Conservation (phyloP, 495 filamentous ascomycete species). For the Trichoderma erinaceum region DNA sequence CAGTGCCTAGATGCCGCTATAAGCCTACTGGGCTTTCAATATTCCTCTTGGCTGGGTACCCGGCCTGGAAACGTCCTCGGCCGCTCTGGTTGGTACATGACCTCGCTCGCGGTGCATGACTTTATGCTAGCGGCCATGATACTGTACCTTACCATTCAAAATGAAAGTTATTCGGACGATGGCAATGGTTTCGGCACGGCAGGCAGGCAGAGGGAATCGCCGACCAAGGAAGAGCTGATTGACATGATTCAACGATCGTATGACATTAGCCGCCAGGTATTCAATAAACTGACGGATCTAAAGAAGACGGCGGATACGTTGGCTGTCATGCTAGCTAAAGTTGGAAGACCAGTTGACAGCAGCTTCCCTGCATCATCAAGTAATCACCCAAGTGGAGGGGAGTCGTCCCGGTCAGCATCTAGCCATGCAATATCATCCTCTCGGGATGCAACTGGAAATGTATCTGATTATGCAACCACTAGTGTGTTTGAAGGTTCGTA, state of each 20-base stretch:
- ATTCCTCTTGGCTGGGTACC: constrained; percentile 31
- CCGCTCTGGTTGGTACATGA: constrained; percentile 39
- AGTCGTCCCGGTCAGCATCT: neutral
- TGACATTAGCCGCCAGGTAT: constrained; percentile 26
- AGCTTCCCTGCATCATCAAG: neutral
- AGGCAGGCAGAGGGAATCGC: constrained; percentile 19
- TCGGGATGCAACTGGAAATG: neutral
- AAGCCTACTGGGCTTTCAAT: constrained; percentile 49
- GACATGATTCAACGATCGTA: constrained; percentile 27
- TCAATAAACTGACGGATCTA: constrained; percentile 18
- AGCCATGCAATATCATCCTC: neutral
- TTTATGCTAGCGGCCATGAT: constrained; percentile 45
- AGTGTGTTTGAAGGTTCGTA: neutral
- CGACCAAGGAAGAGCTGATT: constrained; percentile 27
- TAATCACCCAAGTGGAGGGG: neutral
- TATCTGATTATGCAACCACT: neutral
- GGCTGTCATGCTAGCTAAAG: constrained; percentile 22
- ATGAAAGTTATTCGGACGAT: constrained; percentile 26
- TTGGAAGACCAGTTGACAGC: constrained; percentile 1
- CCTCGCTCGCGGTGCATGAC: constrained; percentile 39
- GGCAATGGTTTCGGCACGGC: constrained; percentile 24
- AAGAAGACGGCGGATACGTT: constrained; percentile 25
- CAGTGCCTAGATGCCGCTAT: constrained; percentile 63
- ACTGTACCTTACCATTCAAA: constrained; percentile 36
- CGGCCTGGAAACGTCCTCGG: constrained; percentile 35